Evolutionary conservation across 208 protist species (phyloP), one percentile per base, ranked within the genome.

Genomic region (Tritrichomonas foetus): DNA sequence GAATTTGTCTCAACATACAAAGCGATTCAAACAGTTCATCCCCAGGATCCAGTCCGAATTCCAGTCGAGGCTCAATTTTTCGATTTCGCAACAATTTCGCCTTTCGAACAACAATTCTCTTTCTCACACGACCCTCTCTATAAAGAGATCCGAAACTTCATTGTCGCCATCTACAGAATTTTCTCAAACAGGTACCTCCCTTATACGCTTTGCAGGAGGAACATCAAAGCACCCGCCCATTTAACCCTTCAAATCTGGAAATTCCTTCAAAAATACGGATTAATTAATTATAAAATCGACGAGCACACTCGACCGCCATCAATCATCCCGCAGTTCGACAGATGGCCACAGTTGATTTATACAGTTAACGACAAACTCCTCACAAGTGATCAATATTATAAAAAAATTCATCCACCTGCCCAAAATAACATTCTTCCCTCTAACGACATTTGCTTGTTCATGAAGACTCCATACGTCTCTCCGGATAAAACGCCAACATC

Each of bases 1-100:
- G 78, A 89, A 22, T 89, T 89, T 89, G 78, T 89, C 57, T 89
- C 78, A 39, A 89, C 78, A 8, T 53, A 47, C 39, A 89, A 89
- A 89, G 78, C 78, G 16, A 89, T 89, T 61, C 44, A 57, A n/a
- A 8, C 20, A 39, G 78, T 89, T n/a, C 44, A 89, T 39, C 78
- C 41, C 33, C 47, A 41, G 39, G 22, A 53, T 16, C 78, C 78
- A 22, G 78, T 89, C 39, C 5, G n/a, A 61, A 89, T 89, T 39
- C 78, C 78, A 14, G 13, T 14, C 14, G 0, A 47, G 47, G 78
- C 41, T 41, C 11, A 57, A 57, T 89, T 89, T 89, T 89, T 89
- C n/a, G 78, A 89, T 89, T 89, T 89, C 57, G 8, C 78, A 39
- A 55, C 41, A 61, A 89, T 89, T 22, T 89, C 78, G 33, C n/a